These are phyloP conservation scores for Dryas integrifolia DNA, from an alignment of 331 rosid genomes.

Conservation along the genomic window DNA sequence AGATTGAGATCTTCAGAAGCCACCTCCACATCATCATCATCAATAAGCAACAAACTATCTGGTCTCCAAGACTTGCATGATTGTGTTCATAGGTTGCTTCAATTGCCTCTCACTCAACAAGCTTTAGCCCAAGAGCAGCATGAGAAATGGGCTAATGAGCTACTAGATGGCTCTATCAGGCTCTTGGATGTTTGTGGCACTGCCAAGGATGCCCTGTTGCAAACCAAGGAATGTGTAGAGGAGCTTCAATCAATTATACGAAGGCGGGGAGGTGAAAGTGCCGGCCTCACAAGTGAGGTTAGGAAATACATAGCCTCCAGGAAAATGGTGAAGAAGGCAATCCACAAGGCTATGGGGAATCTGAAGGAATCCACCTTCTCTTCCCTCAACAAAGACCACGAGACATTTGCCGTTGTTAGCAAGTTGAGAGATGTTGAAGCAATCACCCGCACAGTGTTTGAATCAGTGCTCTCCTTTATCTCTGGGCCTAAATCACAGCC, in stretches of 20 bases:
- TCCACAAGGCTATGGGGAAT: slow-evolving; percentile 30
- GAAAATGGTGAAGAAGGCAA: slow-evolving; percentile 47
- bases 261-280: slow-evolving; percentile 26
- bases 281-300: slow-evolving; percentile 27
- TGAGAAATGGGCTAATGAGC: slow-evolving; percentile 27
- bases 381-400: slow-evolving; percentile 24
- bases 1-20: slow-evolving; percentile 35
- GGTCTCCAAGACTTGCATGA: slow-evolving; percentile 29
- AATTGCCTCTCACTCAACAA: slow-evolving; percentile 25
- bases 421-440: slow-evolving; percentile 44
- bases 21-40: slow-evolving; percentile 32
- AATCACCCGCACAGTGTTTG: slow-evolving; percentile 30
- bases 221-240: slow-evolving; percentile 44
- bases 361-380: slow-evolving; percentile 2
- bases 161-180: slow-evolving; percentile 40
- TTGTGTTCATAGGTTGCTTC: slow-evolving; percentile 33
- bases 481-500: slow-evolving; percentile 32
- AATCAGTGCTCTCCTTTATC: slow-evolving; percentile 33
- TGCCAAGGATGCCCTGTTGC: slow-evolving; percentile 42
- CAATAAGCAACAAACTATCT: slow-evolving; percentile 22
- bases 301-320: slow-evolving; percentile 44
- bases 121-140: slow-evolving; percentile 21
- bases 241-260: slow-evolving; percentile 45
- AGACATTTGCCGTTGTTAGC: slow-evolving; percentile 14
- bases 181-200: slow-evolving; percentile 35